Evolutionary conservation across 768 basidiomycete genomes (phyloP).

Genomic region (Hebeloma cylindrosporum): DNA sequence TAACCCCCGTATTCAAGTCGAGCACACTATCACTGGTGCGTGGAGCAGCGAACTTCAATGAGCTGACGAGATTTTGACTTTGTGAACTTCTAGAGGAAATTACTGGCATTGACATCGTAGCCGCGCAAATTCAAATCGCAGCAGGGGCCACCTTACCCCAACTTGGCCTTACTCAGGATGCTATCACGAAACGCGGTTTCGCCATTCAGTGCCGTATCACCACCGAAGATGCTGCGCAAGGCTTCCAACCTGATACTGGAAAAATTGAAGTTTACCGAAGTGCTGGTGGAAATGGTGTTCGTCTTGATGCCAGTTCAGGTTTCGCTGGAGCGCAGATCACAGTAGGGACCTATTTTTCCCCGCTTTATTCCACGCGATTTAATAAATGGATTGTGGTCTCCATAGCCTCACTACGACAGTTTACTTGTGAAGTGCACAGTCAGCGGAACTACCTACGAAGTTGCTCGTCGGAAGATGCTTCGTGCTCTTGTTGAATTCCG

Average conservation of each 20-base stretch:
- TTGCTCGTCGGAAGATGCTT: slow-evolving; percentile 98
- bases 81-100: slow-evolving; percentile 77
- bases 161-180: slow-evolving; percentile 93
- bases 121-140: slow-evolving; percentile 99
- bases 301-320: slow-evolving; percentile 94
- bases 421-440: slow-evolving; percentile 95
- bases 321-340: slow-evolving; percentile 99
- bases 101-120: slow-evolving; percentile 98
- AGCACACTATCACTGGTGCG: slow-evolving; percentile 95
- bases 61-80: no score
- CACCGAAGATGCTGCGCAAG: slow-evolving; percentile 89
- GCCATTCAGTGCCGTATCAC: slow-evolving; percentile 99
- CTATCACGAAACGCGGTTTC: slow-evolving; percentile 93
- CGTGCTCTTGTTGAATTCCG: slow-evolving; percentile 99
- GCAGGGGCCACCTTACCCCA: slow-evolving; percentile 95
- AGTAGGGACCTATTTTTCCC: slow-evolving; percentile 40
- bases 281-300: slow-evolving; percentile 97
- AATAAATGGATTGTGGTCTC: neutral
- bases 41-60: no score
- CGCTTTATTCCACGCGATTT: neutral
- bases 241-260: slow-evolving; percentile 97
- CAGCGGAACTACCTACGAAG: slow-evolving; percentile 96
- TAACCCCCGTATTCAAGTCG: slow-evolving; percentile 99
- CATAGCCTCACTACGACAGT: slow-evolving; percentile 95
- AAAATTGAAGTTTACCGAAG: slow-evolving; percentile 99